Conservation (phyloP, 768 basidiomycete species). For the Tulasnella sp. region DNA sequence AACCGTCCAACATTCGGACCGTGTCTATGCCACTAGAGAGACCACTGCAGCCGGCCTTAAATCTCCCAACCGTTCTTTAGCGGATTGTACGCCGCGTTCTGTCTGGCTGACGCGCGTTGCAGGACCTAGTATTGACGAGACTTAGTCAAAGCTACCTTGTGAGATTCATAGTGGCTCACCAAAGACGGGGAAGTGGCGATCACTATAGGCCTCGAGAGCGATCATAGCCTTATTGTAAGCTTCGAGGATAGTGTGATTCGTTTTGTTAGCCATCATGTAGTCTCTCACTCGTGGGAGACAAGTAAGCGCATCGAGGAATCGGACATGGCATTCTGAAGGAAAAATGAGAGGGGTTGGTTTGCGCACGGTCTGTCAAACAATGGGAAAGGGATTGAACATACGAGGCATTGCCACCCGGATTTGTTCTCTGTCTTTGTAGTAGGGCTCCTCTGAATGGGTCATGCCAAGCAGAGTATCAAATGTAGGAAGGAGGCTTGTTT, state of each 20-base stretch:
- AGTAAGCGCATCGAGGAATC: constrained; percentile 11
- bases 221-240: constrained; percentile 1
- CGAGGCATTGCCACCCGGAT: constrained; percentile 16
- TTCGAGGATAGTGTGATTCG: background rate
- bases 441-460: background rate
- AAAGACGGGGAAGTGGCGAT: background rate
- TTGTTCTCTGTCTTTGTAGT: background rate
- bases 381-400: background rate
- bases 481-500: background rate
- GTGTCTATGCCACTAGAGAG: background rate
- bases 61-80: background rate
- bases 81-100: background rate
- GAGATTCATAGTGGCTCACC: background rate
- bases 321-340: background rate
- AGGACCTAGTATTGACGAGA: background rate
- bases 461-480: constrained; percentile 15
- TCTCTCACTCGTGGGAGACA: constrained; percentile 3
- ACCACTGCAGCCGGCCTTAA: background rate
- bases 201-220: background rate
- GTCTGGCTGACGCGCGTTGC: background rate
- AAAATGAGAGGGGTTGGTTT: background rate
- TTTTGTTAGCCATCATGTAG: background rate
- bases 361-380: background rate
- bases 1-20: background rate
- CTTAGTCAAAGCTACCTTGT: background rate